Evolutionary conservation across 208 protist genomes (phyloP).

Genomic region (Crithidia mellificae): DNA sequence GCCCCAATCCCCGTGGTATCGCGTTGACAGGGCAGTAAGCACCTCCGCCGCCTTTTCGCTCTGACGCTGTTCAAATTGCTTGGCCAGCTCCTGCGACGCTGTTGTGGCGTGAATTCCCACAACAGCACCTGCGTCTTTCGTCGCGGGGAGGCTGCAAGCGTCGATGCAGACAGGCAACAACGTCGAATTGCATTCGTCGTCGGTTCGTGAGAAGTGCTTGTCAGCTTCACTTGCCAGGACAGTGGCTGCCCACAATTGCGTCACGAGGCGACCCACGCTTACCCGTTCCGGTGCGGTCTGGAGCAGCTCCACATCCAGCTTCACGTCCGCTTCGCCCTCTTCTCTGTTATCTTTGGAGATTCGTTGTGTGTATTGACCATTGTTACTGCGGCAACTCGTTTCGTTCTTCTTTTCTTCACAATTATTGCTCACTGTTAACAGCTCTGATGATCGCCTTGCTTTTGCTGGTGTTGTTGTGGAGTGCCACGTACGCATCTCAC

Average conservation of each 20-base stretch:
- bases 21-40: constrained; percentile 1
- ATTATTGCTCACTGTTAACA: no score
- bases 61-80: no score
- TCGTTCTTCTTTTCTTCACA: no score
- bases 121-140: no score
- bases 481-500: constrained; percentile 6
- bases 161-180: not conserved
- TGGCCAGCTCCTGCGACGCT: not conserved
- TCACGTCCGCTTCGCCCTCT: not conserved
- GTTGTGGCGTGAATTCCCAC: no score
- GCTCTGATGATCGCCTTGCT: not conserved
- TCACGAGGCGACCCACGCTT: constrained; percentile 13
- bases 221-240: not conserved
- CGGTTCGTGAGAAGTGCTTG: not conserved
- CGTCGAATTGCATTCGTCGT: not conserved
- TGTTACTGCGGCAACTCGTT: no score
- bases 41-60: not conserved
- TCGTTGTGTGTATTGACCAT: no score
- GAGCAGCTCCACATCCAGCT: no score
- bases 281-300: constrained; percentile 25
- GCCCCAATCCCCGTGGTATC: constrained; percentile 17
- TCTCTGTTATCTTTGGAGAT: not conserved
- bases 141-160: not conserved
- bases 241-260: constrained; percentile 15
- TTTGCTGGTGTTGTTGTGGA: not conserved